phyloP scores from a whole-genome alignment of 2,329 filamentous ascomycete species.

The Penicillium crustosum region DNA sequence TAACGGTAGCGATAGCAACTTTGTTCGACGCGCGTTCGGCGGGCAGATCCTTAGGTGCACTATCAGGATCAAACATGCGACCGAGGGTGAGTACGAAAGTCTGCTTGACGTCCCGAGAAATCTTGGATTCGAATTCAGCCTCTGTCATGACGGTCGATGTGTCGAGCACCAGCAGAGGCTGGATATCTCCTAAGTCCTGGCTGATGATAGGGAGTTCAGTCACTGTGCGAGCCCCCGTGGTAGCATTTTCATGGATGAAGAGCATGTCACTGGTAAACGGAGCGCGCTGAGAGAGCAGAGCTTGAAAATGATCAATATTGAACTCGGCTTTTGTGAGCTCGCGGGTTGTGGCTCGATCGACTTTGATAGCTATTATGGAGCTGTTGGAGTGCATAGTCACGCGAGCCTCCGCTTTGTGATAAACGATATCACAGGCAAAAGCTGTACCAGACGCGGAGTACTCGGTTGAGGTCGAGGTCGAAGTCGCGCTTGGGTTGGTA shows the following conservation, averaged over 20 bases:
- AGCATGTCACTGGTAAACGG: constrained; percentile 38
- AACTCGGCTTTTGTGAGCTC: constrained; percentile 24
- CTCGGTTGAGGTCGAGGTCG: constrained; percentile 6
- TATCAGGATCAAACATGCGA: constrained; percentile 34
- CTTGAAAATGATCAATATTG: constrained; percentile 34
- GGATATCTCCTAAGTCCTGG: constrained; percentile 31
- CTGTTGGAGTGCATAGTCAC: constrained; percentile 38
- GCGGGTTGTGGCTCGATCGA: constrained; percentile 22
- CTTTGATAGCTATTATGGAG: constrained; percentile 29
- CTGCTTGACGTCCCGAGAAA: constrained; percentile 30
- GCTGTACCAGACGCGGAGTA: constrained; percentile 30
- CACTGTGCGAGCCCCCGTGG: constrained; percentile 27
- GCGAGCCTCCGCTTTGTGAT: constrained; percentile 30
- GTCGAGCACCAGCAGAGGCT: constrained; percentile 32
- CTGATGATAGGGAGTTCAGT: constrained; percentile 36
- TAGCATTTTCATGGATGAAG: constrained; percentile 32
- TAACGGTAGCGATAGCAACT: constrained; percentile 33
- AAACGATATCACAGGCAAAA: constrained; percentile 36
- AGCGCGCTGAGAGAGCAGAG: constrained; percentile 31
- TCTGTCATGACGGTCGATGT: constrained; percentile 31
- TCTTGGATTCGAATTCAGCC: constrained; percentile 29
- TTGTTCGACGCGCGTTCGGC: constrained; percentile 26
- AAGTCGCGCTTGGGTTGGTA: constrained; percentile 8
- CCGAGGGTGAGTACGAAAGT: constrained; percentile 33
- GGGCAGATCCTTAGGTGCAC: constrained; percentile 19